A percentile compares a stretch with the other conserved stretches of the same genome.
Conservation (phyloP, 1,284 basidiomycete species). For the Tetrapyrgos nigripes region DNA sequence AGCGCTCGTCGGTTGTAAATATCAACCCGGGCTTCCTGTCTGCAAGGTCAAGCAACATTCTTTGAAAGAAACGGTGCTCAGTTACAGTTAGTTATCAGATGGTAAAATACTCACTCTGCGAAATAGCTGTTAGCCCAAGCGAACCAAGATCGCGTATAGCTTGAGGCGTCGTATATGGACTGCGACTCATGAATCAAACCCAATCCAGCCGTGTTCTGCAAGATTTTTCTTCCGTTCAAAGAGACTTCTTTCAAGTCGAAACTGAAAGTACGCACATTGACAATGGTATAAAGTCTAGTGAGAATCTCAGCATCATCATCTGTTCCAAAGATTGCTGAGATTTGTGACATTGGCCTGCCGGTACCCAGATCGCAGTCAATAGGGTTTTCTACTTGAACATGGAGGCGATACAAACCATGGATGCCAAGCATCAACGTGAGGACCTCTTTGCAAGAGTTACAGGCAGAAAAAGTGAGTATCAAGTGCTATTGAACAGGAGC, state of each 20-base stretch:
- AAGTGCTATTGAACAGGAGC: too few relatives aligned
- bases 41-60: constrained; percentile 79
- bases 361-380: neutral
- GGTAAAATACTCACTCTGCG: constrained; percentile 48
- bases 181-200: constrained; percentile 81
- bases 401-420: constrained; percentile 56
- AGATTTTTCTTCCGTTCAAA: neutral
- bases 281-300: constrained; percentile 63
- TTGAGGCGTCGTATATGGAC: constrained; percentile 60
- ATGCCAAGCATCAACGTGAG: constrained; percentile 74
- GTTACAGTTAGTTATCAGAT: neutral
- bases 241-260: neutral
- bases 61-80: constrained; percentile 42
- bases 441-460: constrained; percentile 62
- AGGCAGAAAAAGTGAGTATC: constrained; percentile 10
- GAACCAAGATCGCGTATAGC: constrained; percentile 82
- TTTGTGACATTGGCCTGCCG: constrained; percentile 77
- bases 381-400: neutral
- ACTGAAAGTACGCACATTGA: constrained; percentile 55
- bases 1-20: constrained; percentile 58
- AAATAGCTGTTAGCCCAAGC: constrained; percentile 86
- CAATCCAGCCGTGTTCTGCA: constrained; percentile 72
- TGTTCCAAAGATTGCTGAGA: constrained; percentile 75
- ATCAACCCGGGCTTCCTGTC: constrained; percentile 74
- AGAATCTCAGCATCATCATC: constrained; percentile 74